Percentiles rank a stretch among this genome's conserved stretches.
phyloP scores from a whole-genome alignment of 768 basidiomycete genomes.

The Boletus rubropictus region DNA sequence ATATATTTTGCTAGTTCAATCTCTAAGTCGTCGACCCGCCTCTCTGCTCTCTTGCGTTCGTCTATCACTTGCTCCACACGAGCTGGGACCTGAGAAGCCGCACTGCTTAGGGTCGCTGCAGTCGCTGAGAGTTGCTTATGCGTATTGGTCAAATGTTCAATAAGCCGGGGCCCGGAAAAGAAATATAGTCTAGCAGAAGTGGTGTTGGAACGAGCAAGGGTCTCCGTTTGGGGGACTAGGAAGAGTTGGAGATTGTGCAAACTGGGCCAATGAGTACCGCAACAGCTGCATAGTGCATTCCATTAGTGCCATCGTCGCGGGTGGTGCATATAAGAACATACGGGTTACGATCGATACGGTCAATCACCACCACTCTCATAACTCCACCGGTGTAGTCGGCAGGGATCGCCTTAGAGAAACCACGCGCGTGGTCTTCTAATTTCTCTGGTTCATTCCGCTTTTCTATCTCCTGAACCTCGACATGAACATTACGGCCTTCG shows the following conservation, averaged over 20 bases:
- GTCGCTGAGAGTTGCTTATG: conserved; percentile 52
- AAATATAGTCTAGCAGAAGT: conserved; percentile 76
- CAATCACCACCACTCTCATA: conserved; percentile 77
- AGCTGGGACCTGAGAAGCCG: conserved; percentile 58
- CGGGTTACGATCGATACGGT: conserved; percentile 77
- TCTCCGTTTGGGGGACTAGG: conserved; percentile 63
- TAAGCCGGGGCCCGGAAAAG: conserved; percentile 72
- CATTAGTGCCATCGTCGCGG: conserved; percentile 6
- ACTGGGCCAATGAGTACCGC: conserved; percentile 78
- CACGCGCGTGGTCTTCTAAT: conserved; percentile 43
- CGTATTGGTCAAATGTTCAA: conserved; percentile 52
- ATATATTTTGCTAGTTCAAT: conserved; percentile 51
- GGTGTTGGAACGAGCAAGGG: conserved; percentile 53
- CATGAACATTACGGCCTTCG: conserved; percentile 58
- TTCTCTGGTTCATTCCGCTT: conserved; percentile 29
- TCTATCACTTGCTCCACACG: conserved; percentile 63
- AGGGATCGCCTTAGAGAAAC: conserved; percentile 54
- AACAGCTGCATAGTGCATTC: conserved; percentile 46
- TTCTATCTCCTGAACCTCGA: conserved; percentile 72
- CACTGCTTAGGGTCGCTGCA: conserved; percentile 61
- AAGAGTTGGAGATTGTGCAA: conserved; percentile 70
- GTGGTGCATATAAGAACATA: conserved; percentile 32
- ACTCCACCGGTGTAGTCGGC: conserved; percentile 71
- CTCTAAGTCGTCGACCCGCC: conserved; percentile 66
- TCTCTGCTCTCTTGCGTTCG: conserved; percentile 60